Evolutionary conservation across 495 filamentous ascomycete genomes (phyloP), one percentile per base, ranked within the genome.

Genomic region (Tuber microsphaerosporum): DNA sequence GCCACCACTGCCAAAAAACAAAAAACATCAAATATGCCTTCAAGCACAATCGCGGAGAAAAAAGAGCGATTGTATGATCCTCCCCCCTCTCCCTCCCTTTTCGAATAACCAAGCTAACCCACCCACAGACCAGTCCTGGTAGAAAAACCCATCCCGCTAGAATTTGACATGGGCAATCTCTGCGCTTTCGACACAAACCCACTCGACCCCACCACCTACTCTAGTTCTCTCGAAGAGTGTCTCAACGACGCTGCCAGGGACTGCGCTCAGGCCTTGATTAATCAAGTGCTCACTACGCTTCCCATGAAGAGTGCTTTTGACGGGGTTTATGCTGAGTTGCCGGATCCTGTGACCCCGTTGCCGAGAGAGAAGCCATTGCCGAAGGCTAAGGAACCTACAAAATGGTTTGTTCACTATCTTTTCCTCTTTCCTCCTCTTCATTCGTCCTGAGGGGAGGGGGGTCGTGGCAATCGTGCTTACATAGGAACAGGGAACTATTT

Each of bases 291-390:
- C 39, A 91, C 89, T 39, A 92, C 92, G 56, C 92, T 93, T 85
- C 88, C 92, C n/a, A 90, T 97, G 79, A 84, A 84, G 45, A 86
- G 87, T 12, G 90, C 90, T 17, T 84, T 86, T 1, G 84, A 89
- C 44, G 92, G 91, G 72, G 91, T 98, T 3, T 87, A 92, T 2
- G 88, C 97, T 22, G 86, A 87, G 26, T 90, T 98, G 0, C 95
- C 95, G 0, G 82, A 88, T 0, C 85, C 90, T 0, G 85, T 87
- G 6, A 94, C 90, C 1, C 82, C 86, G 0, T 85, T 97, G 0
- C 95, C 95, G 8, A 91, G 95, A 71, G 93, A 96, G 84, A 99
- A 99, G 86, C 92, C 93, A 6, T 85, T 97, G 0, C 95, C 95
- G 1, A 86, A 87, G 42, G 87, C 89, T 71, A 97, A 94, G 85